Conservation (phyloP, 768 basidiomycete genomes). For the Trametes cinnabarina region DNA sequence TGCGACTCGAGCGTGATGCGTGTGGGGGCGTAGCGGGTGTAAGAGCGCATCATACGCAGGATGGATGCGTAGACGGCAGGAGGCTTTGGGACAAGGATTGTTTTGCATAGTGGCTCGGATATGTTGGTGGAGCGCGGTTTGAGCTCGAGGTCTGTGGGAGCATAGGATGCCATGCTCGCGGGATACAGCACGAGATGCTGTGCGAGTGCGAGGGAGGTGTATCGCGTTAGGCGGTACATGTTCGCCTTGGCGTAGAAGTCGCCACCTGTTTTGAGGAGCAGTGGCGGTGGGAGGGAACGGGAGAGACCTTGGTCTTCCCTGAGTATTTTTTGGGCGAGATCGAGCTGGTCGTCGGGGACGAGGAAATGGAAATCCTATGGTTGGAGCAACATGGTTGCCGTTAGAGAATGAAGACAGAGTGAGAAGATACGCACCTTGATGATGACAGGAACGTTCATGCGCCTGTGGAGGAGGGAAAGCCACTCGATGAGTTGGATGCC, state of each 20-base stretch:
- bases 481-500: conserved; percentile 14
- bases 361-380: conserved; percentile 9
- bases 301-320: not conserved
- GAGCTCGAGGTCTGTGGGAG: not conserved
- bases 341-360: conserved; percentile 13
- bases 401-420: not conserved
- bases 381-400: not conserved
- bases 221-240: conserved; percentile 4
- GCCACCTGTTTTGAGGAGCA: conserved; percentile 6
- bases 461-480: conserved; percentile 10
- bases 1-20: conserved; percentile 29
- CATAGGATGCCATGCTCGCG: conserved; percentile 1
- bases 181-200: conserved; percentile 15
- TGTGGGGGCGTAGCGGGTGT: conserved; percentile 24
- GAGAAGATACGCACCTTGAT: not conserved
- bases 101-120: not conserved
- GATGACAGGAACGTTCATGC: conserved; percentile 15
- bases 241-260: conserved; percentile 13
- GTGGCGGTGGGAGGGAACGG: not conserved
- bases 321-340: not conserved
- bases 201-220: conserved; percentile 6
- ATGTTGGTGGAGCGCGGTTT: conserved; percentile 1
- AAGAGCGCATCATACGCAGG: conserved; percentile 32
- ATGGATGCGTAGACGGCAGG: conserved; percentile 36
- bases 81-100: conserved; percentile 29